Base-by-base conservation (phyloP, 2,329 filamentous ascomycete genomes). In the Diaporthe longicolla region DNA sequence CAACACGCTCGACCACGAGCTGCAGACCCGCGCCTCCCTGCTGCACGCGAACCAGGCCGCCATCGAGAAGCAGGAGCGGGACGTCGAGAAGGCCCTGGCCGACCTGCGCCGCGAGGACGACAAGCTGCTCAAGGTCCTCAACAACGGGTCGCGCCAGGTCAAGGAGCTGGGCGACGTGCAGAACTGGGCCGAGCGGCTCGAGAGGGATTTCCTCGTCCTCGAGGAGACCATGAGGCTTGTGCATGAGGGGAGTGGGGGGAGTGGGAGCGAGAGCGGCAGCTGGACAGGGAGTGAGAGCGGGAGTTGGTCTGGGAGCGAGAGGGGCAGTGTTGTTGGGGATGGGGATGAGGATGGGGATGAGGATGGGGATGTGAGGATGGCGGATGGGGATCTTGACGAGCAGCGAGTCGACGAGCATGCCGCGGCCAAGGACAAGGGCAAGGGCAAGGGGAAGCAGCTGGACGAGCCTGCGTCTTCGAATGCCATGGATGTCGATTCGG, bases 121-220 rank as follows among this genome's bases (percentile, higher is more conserved):
- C 75, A 89, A 90, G 82, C 88, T 94, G 79, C 88, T 90, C 77
- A 88, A 88, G 77, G 86, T 94, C 78, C 91, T 91, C 7, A 89
- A 89, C 77, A 88, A 87, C 73, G 91, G 92, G 48, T 89, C 89
- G 59, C 87, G 88, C 77, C 88, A 88, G 79, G 85, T 96, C 74
- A 95, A 95, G 84, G 93, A 95, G 86, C 86, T 76, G 10, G 75
- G 73, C n/a, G 72, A 76, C 45, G 75, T 76, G 24, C 75, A 77
- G 24, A 73, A 73, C 82, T 97, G 94, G 94, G 93, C 94, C 29
- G 94, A 97, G 87, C 90, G 95, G 83, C 86, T 96, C 79, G 94
- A 92, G 86, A 82, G 90, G 74, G 90, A 92, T 77, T 91, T 93
- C 76, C 76, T 92, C 72, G 87, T 91, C 58, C 80, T 93, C 9